phyloP scores from a whole-genome alignment of 2,329 filamentous ascomycete genomes.

The Pseudogymnoascus sp. region DNA sequence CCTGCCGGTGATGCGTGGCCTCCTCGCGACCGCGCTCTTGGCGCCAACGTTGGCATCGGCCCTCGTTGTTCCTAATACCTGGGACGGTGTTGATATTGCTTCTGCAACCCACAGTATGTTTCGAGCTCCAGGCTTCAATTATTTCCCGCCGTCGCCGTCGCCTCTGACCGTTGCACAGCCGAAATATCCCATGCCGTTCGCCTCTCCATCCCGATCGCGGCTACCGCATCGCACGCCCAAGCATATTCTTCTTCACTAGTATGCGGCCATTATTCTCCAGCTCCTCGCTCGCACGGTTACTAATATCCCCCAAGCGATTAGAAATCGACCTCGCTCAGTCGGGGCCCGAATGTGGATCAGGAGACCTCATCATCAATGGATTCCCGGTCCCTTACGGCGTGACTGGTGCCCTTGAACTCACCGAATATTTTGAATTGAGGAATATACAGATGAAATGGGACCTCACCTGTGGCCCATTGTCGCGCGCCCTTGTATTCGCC shows the following conservation, averaged over 20 bases:
- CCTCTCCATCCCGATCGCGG: neutral
- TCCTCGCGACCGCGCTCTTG: conserved; percentile 3
- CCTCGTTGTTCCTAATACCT: conserved; percentile 4
- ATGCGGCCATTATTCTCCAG: neutral
- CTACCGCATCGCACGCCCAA: neutral
- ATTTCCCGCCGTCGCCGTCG: neutral
- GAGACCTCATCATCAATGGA: conserved; percentile 1
- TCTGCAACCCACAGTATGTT: neutral
- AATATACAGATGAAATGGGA: neutral
- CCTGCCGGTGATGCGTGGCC: neutral
- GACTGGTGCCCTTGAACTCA: neutral
- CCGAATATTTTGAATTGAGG: neutral
- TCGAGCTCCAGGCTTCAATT: neutral
- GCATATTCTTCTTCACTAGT: neutral
- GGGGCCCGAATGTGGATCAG: neutral
- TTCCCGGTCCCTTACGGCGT: neutral
- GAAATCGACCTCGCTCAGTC: neutral
- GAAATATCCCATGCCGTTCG: neutral
- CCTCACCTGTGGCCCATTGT: neutral
- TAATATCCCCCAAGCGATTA: neutral
- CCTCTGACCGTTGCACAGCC: neutral
- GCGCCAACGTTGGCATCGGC: conserved; percentile 6
- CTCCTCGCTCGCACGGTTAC: neutral
- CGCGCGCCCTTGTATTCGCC: neutral
- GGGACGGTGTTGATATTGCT: neutral